Percentiles rank a stretch among this genome's conserved stretches.
Conservation (phyloP, 2,329 filamentous ascomycete genomes). For the Lachnellula occidentalis region DNA sequence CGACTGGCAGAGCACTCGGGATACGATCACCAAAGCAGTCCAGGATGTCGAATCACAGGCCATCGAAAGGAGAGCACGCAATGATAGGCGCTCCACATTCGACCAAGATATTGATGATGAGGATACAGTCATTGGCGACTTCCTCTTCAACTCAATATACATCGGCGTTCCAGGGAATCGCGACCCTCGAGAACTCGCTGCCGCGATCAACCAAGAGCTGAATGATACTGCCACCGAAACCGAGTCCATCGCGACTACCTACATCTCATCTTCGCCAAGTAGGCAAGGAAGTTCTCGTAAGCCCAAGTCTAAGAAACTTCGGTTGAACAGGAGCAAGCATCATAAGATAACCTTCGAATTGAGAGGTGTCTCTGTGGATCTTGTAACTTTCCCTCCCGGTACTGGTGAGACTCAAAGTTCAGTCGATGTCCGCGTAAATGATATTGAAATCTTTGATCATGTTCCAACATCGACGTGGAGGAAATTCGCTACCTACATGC, state of each 20-base stretch:
- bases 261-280: slow-evolving; percentile 54
- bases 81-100: slow-evolving; percentile 46
- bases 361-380: slow-evolving; percentile 73
- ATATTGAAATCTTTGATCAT: slow-evolving; percentile 90
- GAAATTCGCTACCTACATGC: slow-evolving; percentile 93
- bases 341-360: slow-evolving; percentile 97
- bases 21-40: slow-evolving; percentile 81
- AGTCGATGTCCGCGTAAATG: slow-evolving; percentile 73
- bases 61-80: slow-evolving; percentile 63
- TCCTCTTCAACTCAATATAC: slow-evolving; percentile 97
- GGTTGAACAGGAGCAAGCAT: slow-evolving; percentile 75
- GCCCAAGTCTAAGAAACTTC: slow-evolving; percentile 53
- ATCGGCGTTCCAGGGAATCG: slow-evolving; percentile 85
- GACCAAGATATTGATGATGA: slow-evolving; percentile 71
- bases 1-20: slow-evolving; percentile 86
- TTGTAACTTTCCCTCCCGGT: slow-evolving; percentile 72
- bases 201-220: slow-evolving; percentile 81
- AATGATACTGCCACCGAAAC: slow-evolving; percentile 86
- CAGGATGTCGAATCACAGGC: slow-evolving; percentile 81
- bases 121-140: slow-evolving; percentile 85
- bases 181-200: slow-evolving; percentile 75
- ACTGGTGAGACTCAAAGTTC: slow-evolving; percentile 82
- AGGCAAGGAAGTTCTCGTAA: slow-evolving; percentile 37
- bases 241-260: slow-evolving; percentile 78
- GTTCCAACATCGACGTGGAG: slow-evolving; percentile 95